Conservation (phyloP, 805 yeast genomes). For the Suhomyces canberraensis region DNA sequence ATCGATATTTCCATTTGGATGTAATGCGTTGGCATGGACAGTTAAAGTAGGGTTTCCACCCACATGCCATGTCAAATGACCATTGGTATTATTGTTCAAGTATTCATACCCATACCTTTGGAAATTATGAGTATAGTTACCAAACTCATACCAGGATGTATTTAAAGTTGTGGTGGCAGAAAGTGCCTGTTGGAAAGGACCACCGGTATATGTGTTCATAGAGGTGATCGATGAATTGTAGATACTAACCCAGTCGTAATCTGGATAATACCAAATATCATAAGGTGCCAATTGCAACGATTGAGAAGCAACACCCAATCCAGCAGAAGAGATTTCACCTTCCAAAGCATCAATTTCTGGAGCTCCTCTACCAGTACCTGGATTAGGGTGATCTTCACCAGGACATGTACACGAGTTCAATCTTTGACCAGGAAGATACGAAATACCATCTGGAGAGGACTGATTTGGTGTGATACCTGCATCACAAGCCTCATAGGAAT, state of each 20-base stretch:
- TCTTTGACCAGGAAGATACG: slow-evolving; percentile 81
- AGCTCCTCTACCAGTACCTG: slow-evolving; percentile 88
- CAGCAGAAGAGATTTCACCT: slow-evolving; percentile 64
- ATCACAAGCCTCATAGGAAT: slow-evolving; percentile 81
- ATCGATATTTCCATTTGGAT: slow-evolving; percentile 88
- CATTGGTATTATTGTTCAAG: slow-evolving; percentile 58
- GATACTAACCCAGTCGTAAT: slow-evolving; percentile 74
- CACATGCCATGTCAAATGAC: slow-evolving; percentile 83
- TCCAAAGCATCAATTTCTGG: slow-evolving; percentile 93
- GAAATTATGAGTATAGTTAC: slow-evolving; percentile 49
- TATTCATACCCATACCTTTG: slow-evolving; percentile 81
- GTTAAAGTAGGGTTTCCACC: slow-evolving; percentile 79
- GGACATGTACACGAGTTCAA: slow-evolving; percentile 75
- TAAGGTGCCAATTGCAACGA: slow-evolving; percentile 90
- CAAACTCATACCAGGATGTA: slow-evolving; percentile 75
- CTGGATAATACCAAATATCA: slow-evolving; percentile 93
- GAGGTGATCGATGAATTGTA: slow-evolving; percentile 65
- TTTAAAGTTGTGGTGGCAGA: slow-evolving; percentile 80
- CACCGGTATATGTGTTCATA: slow-evolving; percentile 89
- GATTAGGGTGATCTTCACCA: slow-evolving; percentile 84
- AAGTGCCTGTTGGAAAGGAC: slow-evolving; percentile 90
- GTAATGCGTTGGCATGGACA: slow-evolving; percentile 66
- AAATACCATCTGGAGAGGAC: slow-evolving; percentile 84
- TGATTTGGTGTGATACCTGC: slow-evolving; percentile 95
- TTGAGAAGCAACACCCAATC: slow-evolving; percentile 79